phyloP scores from a whole-genome alignment of 2,329 filamentous ascomycete species.

The Aspergillus sp. region DNA sequence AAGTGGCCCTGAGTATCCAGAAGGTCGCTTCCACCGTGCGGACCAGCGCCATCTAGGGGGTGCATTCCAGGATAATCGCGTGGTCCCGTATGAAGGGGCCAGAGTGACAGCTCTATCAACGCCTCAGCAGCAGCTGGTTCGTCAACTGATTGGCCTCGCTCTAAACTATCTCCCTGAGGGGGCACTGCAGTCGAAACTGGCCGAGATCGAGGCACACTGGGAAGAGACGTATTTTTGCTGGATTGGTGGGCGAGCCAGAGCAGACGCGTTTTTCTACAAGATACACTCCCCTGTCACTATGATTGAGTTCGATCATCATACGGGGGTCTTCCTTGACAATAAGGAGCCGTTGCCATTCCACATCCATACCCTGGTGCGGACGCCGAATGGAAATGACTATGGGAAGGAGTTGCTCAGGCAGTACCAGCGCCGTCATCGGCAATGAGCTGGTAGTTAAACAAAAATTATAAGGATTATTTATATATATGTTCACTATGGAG shows the following conservation, averaged over 20 bases:
- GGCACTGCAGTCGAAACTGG: background rate
- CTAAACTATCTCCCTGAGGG: background rate
- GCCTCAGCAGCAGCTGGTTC: background rate
- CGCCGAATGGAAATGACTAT: too few relatives aligned
- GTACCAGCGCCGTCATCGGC: too few relatives aligned
- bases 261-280: conserved; percentile 74
- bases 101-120: background rate
- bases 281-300: conserved; percentile 74
- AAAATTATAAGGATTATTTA: too few relatives aligned
- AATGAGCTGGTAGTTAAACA: too few relatives aligned
- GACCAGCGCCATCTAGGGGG: background rate
- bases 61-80: background rate
- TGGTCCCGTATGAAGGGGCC: background rate
- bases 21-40: background rate
- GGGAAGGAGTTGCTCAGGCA: too few relatives aligned
- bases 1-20: background rate
- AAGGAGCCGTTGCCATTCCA: too few relatives aligned
- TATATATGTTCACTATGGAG: too few relatives aligned
- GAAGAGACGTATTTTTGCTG: conserved; percentile 74
- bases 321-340: conserved; percentile 73
- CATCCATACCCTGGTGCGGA: too few relatives aligned
- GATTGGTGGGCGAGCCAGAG: conserved; percentile 66
- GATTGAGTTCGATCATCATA: conserved; percentile 77
- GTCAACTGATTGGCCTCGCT: background rate
- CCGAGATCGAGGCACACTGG: background rate